These are phyloP conservation scores for Catunica adiposa DNA, from an alignment of 2,329 filamentous ascomycete genomes.

Conservation along the genomic window DNA sequence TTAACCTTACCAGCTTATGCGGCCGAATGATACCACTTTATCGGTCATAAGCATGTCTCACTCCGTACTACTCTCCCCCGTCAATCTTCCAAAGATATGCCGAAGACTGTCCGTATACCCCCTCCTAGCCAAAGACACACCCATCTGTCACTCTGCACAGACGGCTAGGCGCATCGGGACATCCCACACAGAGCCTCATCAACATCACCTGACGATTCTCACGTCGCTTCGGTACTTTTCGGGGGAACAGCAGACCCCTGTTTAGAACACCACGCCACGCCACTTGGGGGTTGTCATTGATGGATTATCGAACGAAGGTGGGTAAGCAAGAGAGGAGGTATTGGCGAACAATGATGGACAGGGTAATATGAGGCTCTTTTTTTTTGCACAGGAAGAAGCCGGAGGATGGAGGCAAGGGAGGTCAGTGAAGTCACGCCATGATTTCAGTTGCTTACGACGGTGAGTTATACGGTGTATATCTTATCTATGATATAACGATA, in stretches of 20 bases:
- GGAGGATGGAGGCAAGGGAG: background rate
- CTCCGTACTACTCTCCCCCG: background rate
- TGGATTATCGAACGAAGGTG: constrained; percentile 5
- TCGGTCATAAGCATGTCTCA: too few species aligned
- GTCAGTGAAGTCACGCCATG: background rate
- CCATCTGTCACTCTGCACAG: background rate
- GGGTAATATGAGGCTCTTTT: constrained; percentile 5
- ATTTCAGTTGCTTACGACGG: background rate
- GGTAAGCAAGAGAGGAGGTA: too few species aligned
- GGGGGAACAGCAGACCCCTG: background rate
- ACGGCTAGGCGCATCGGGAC: too few species aligned
- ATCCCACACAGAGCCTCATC: constrained; percentile 1
- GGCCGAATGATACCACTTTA: too few species aligned
- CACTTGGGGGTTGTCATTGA: background rate
- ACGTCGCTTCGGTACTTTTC: background rate
- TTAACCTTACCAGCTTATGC: too few species aligned
- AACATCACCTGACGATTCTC: constrained; percentile 1
- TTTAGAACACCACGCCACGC: background rate
- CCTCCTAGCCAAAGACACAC: background rate
- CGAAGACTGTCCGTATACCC: background rate
- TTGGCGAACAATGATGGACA: too few species aligned
- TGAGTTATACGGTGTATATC: background rate
- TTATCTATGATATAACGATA: too few species aligned
- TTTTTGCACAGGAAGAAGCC: background rate
- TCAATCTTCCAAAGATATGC: background rate